Evolutionary conservation across 2,329 filamentous ascomycete genomes (phyloP).

Genomic region (Xylogone sp.): DNA sequence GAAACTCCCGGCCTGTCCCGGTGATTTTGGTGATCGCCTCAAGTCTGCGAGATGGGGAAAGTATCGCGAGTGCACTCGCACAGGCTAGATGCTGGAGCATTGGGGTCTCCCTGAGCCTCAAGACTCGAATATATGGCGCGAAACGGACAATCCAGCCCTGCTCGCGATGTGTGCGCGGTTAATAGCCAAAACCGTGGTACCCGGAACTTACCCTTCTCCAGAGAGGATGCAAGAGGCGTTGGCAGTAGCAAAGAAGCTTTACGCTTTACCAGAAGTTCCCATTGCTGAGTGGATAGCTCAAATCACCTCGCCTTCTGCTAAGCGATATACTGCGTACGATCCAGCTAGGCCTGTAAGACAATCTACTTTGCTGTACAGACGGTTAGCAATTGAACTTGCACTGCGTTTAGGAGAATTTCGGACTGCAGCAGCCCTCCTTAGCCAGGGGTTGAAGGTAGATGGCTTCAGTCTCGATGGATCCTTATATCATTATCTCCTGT

Average conservation of each 20-base stretch:
- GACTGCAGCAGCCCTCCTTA: slow-evolving; percentile 7
- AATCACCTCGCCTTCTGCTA: background rate
- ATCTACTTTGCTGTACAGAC: slow-evolving; percentile 5
- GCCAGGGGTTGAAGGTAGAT: slow-evolving; percentile 7
- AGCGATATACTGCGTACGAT: background rate
- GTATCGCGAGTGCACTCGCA: slow-evolving; percentile 9
- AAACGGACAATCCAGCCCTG: slow-evolving; percentile 8
- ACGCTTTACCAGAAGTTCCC: slow-evolving; percentile 2
- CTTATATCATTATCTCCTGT: slow-evolving; percentile 6
- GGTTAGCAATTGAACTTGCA: slow-evolving; percentile 9
- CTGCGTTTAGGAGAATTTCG: slow-evolving; percentile 8
- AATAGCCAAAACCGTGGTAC: slow-evolving; percentile 7
- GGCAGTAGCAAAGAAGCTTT: slow-evolving; percentile 5
- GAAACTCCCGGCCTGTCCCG: background rate
- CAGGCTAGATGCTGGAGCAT: slow-evolving; percentile 12
- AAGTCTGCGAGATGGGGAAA: slow-evolving; percentile 5
- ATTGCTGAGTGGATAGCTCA: background rate
- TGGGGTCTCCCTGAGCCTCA: slow-evolving; percentile 7
- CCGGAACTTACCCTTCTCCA: slow-evolving; percentile 1
- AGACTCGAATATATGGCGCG: slow-evolving; percentile 7
- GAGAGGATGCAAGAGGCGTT: slow-evolving; percentile 5
- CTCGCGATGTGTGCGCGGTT: slow-evolving; percentile 11
- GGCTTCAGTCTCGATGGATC: slow-evolving; percentile 7
- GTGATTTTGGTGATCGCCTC: background rate
- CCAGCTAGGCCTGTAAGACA: background rate